Evolutionary conservation across 2,329 filamentous ascomycete genomes (phyloP).

Genomic region (Emericellopsis atlantica): DNA sequence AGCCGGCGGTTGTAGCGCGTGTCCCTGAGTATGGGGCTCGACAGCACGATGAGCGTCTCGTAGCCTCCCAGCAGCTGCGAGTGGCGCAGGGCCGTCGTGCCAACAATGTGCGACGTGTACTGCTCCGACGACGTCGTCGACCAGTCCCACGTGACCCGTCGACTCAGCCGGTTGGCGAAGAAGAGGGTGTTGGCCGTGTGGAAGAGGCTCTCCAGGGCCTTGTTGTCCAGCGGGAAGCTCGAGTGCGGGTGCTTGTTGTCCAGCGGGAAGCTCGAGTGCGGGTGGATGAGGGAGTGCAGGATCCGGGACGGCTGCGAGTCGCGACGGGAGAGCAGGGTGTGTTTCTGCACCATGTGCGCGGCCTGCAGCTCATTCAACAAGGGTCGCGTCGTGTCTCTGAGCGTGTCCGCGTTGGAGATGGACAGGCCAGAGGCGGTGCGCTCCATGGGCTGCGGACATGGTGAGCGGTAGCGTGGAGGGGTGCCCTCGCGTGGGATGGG

Average conservation of each 20-base stretch:
- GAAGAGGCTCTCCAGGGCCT: slow-evolving; percentile 44
- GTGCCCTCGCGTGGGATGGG: neutral
- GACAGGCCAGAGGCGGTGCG: slow-evolving; percentile 35
- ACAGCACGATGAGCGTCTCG: slow-evolving; percentile 51
- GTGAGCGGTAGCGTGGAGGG: slow-evolving; percentile 6
- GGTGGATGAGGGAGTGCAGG: slow-evolving; percentile 42
- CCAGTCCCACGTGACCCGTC: slow-evolving; percentile 52
- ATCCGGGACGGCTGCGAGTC: slow-evolving; percentile 44
- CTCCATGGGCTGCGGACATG: slow-evolving; percentile 21
- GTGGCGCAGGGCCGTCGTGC: slow-evolving; percentile 46
- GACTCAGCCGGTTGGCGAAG: slow-evolving; percentile 41
- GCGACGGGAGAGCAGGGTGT: slow-evolving; percentile 29
- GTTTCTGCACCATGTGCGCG: slow-evolving; percentile 32
- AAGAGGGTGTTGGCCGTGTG: slow-evolving; percentile 50
- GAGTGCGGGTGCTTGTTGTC: slow-evolving; percentile 34
- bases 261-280: slow-evolving; percentile 26
- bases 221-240: slow-evolving; percentile 39
- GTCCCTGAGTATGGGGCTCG: slow-evolving; percentile 42
- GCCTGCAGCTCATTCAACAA: slow-evolving; percentile 30
- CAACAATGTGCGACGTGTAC: slow-evolving; percentile 44
- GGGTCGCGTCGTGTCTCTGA: slow-evolving; percentile 8
- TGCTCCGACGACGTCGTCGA: slow-evolving; percentile 10
- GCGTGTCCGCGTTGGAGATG: slow-evolving; percentile 26
- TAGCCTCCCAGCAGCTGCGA: slow-evolving; percentile 32
- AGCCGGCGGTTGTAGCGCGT: slow-evolving; percentile 44